phyloP scores from a whole-genome alignment of 164 flowering plant genomes.

The Liriodendron chinense region DNA sequence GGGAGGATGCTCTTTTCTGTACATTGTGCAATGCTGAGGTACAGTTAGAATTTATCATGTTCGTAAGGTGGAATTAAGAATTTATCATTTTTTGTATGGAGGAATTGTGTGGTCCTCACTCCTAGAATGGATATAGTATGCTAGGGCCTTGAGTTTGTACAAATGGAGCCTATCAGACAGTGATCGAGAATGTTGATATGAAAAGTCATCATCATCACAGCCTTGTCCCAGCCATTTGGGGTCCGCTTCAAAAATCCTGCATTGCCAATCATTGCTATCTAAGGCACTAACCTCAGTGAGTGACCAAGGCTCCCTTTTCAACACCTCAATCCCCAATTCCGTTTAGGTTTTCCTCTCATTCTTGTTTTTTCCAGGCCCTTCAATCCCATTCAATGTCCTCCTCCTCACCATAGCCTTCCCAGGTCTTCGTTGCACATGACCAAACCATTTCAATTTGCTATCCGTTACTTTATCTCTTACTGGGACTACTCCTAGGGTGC shows the following conservation, averaged over 20 bases:
- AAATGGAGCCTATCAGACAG: background rate
- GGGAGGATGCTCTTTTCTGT: constrained; percentile 88
- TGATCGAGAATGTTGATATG: too few species aligned
- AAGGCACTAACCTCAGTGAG: too few species aligned
- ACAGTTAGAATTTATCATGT: constrained; percentile 7
- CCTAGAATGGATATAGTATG: background rate
- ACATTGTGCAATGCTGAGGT: constrained; percentile 98
- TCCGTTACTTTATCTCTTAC: background rate
- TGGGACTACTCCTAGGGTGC: background rate
- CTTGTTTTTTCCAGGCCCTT: background rate
- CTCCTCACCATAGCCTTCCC: background rate
- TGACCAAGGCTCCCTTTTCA: too few species aligned
- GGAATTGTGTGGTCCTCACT: background rate
- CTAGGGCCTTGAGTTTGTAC: background rate
- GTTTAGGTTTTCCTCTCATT: background rate
- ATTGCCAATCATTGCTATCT: too few species aligned
- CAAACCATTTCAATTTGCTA: background rate
- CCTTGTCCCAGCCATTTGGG: too few species aligned
- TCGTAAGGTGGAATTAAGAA: too few species aligned
- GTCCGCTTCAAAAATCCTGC: too few species aligned
- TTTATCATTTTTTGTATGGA: background rate
- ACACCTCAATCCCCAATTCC: background rate
- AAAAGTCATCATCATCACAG: too few species aligned
- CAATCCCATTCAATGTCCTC: background rate
- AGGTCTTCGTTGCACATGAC: background rate